These are phyloP conservation scores for Plantago elongata DNA, from an alignment of 257 asterid genomes.

Conservation along the genomic window DNA sequence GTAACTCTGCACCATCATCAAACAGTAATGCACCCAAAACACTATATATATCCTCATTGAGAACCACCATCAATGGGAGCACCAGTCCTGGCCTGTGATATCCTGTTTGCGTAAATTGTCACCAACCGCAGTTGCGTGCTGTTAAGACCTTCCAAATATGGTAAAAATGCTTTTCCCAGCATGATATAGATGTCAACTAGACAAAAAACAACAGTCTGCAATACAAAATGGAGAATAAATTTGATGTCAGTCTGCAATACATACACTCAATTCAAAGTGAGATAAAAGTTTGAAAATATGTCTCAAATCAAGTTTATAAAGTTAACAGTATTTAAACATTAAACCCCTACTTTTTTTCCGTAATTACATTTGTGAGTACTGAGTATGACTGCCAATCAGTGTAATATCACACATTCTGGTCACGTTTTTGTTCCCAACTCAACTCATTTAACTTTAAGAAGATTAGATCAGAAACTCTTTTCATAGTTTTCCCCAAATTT, in stretches of 20 bases:
- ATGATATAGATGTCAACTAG: slow-evolving; percentile 92
- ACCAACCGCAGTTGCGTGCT: slow-evolving; percentile 87
- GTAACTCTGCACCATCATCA: slow-evolving; percentile 18
- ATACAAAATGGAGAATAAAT: slow-evolving; percentile 15
- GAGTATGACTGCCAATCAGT: too few species aligned
- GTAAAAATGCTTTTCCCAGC: slow-evolving; percentile 93
- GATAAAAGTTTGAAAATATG: too few species aligned
- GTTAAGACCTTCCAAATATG: slow-evolving; percentile 88
- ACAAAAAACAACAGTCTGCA: slow-evolving; percentile 98
- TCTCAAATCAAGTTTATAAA: too few species aligned
- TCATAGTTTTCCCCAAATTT: too few species aligned
- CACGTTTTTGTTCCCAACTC: too few species aligned
- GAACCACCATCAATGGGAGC: slow-evolving; percentile 58
- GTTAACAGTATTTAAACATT: too few species aligned
- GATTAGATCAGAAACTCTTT: too few species aligned
- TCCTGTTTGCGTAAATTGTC: slow-evolving; percentile 92
- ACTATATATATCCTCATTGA: slow-evolving; percentile 32
- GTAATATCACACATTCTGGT: too few species aligned
- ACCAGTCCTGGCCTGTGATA: slow-evolving; percentile 97
- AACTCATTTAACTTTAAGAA: too few species aligned
- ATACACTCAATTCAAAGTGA: too few species aligned
- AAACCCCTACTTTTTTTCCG: too few species aligned
- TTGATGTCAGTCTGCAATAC: not conserved
- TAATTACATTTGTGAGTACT: too few species aligned
- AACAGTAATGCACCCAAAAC: slow-evolving; percentile 20